Evolutionary conservation across 2,329 filamentous ascomycete genomes (phyloP), one percentile per base, ranked within the genome.

Genomic region (Fusarium sp.): DNA sequence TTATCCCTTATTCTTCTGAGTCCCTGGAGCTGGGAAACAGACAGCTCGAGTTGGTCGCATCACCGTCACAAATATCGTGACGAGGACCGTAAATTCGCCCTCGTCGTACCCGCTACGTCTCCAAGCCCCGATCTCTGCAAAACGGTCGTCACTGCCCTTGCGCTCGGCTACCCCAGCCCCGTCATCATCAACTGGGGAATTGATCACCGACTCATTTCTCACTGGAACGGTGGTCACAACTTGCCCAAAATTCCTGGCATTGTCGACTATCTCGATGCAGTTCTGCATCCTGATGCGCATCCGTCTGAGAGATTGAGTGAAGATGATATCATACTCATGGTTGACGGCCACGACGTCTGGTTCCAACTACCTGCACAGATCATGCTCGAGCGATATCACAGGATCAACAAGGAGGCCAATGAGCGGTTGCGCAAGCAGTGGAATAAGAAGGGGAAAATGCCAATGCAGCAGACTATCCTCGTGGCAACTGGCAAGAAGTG

Each of bases 131-230:
- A 68, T 9, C 55, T 68, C 0, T 68, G 66, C 55, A 68, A 68
- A 34, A 68, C 63, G 0, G 45, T 68, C 26, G 32, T 67, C 17
- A 62, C 47, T 1, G 66, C 54, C 18, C 41, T 68, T 13, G 34
- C 66, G 15, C 41, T 68, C 22, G 66, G 66, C 6, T 68, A 62
- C 41, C 66, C 66, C 14, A 68, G 63, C 12, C 66, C 63, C 8
- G 36, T 68, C 6, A 54, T 68, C 8, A 34, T 68, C 7, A 68
- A 68, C n/a, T 68, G 66, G 66, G 63, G 66, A 2, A 32, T 55
- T 17, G 50, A 68, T 7, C 42, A 55, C 15, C 26, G 42, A 12
- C 20, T 48, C 3, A 54, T 68, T 1, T 41, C 66, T 2, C 47
- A 68, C 6, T 68, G 55, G 66, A 18, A 24, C 6, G 34, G 30